phyloP scores from a whole-genome alignment of 768 basidiomycete species.

The Russula sp. region DNA sequence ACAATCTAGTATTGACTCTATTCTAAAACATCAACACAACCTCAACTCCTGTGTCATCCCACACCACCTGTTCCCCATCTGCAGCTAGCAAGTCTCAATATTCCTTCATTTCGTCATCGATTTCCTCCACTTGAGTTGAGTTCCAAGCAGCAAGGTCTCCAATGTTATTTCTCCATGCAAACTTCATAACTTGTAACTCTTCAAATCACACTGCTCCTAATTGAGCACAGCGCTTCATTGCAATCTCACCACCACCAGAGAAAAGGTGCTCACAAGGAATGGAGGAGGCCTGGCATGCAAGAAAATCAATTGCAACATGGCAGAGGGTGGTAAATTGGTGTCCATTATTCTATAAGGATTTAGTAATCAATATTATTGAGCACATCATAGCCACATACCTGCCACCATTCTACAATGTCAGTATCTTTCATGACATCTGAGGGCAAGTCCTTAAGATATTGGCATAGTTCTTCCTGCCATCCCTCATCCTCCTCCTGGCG shows the following conservation, averaged over 20 bases:
- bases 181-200: neutral
- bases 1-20: too few relatives aligned
- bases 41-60: too few relatives aligned
- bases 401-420: slow-evolving; percentile 23
- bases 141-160: too few relatives aligned
- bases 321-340: too few relatives aligned
- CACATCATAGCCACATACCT: neutral
- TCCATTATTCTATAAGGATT: neutral
- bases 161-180: neutral
- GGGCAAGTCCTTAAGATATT: slow-evolving; percentile 9
- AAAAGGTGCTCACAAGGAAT: neutral
- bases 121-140: too few relatives aligned
- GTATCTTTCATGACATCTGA: slow-evolving; percentile 15
- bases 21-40: too few relatives aligned
- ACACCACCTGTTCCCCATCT: too few relatives aligned
- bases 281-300: neutral
- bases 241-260: neutral
- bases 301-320: neutral
- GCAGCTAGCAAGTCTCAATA: too few relatives aligned
- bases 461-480: neutral
- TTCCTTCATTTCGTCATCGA: too few relatives aligned
- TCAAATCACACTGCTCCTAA: neutral
- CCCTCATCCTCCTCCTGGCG: neutral
- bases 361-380: neutral
- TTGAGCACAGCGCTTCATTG: neutral